Evolutionary conservation across 768 basidiomycete genomes (phyloP).

Genomic region (Boletus tomentosulus): DNA sequence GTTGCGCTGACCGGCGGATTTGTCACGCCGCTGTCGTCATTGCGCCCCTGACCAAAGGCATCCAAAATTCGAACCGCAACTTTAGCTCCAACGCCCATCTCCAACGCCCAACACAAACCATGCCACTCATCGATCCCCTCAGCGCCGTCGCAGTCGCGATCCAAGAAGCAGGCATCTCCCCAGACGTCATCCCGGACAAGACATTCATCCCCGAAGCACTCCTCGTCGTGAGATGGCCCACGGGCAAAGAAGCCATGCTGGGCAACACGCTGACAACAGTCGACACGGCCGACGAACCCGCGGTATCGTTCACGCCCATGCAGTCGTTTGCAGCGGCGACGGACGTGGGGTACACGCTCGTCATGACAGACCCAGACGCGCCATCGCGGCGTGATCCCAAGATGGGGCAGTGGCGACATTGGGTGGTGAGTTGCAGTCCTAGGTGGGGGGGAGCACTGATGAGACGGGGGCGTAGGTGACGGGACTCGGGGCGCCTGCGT

Average conservation of each 20-base stretch:
- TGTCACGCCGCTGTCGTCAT: slow-evolving; percentile 12
- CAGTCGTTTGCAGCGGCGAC: slow-evolving; percentile 28
- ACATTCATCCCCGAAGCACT: slow-evolving; percentile 27
- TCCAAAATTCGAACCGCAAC: background rate
- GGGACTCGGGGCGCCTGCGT: slow-evolving; percentile 35
- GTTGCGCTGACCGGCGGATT: background rate
- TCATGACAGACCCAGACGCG: slow-evolving; percentile 59
- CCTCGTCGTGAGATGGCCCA: slow-evolving; percentile 28
- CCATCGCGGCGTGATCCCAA: slow-evolving; percentile 47
- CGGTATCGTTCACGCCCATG: slow-evolving; percentile 43
- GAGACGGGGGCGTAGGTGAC: too few relatives aligned
- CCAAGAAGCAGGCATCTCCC: slow-evolving; percentile 21
- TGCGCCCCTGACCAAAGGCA: slow-evolving; percentile 2
- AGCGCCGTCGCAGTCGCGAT: slow-evolving; percentile 14
- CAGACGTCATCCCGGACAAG: slow-evolving; percentile 28
- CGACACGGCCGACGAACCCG: slow-evolving; percentile 49
- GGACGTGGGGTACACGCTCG: slow-evolving; percentile 45
- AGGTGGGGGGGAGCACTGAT: too few relatives aligned
- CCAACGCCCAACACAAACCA: slow-evolving; percentile 2
- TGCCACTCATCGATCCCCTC: slow-evolving; percentile 28
- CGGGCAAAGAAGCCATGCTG: slow-evolving; percentile 30
- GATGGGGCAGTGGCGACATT: slow-evolving; percentile 52
- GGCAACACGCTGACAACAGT: slow-evolving; percentile 35
- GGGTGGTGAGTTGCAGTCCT: too few relatives aligned
- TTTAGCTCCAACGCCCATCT: background rate